phyloP scores from a whole-genome alignment of 1,284 basidiomycete species.

The Sporisorium iseilematis-ciliati region DNA sequence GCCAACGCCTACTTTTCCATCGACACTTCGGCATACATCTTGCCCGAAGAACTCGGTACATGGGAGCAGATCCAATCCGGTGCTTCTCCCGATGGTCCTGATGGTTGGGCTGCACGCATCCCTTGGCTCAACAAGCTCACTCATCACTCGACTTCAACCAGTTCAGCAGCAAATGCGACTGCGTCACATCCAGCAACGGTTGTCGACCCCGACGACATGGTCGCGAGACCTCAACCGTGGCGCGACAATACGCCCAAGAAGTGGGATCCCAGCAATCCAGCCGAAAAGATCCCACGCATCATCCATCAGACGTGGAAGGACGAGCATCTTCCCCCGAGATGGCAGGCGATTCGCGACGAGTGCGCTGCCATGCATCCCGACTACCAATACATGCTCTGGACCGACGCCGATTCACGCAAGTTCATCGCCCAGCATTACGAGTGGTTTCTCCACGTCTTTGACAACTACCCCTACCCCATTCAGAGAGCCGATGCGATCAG shows the following conservation, averaged over 20 bases:
- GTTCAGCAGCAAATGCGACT: slow-evolving; percentile 7
- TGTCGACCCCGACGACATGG: slow-evolving; percentile 17
- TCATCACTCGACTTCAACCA: slow-evolving; percentile 4
- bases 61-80: slow-evolving; percentile 62
- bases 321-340: slow-evolving; percentile 83
- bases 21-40: slow-evolving; percentile 62
- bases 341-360: slow-evolving; percentile 74
- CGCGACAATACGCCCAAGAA: slow-evolving; percentile 45
- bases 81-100: slow-evolving; percentile 48
- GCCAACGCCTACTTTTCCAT: slow-evolving; percentile 91
- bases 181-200: slow-evolving; percentile 14
- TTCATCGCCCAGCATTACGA: slow-evolving; percentile 90
- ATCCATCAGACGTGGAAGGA: slow-evolving; percentile 99
- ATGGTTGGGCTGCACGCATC: slow-evolving; percentile 49
- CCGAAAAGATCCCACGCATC: slow-evolving; percentile 81
- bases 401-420: slow-evolving; percentile 86
- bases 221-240: slow-evolving; percentile 39
- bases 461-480: slow-evolving; percentile 91
- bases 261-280: slow-evolving; percentile 46
- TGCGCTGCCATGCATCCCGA: slow-evolving; percentile 75
- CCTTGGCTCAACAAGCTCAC: slow-evolving; percentile 56
- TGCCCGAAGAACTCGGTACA: slow-evolving; percentile 63
- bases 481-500: slow-evolving; percentile 97
- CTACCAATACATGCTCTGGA: slow-evolving; percentile 98
- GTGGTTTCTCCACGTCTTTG: slow-evolving; percentile 92